These are phyloP conservation scores for Gossypium turneri DNA, from an alignment of 345 rosid species.

Conservation along the genomic window DNA sequence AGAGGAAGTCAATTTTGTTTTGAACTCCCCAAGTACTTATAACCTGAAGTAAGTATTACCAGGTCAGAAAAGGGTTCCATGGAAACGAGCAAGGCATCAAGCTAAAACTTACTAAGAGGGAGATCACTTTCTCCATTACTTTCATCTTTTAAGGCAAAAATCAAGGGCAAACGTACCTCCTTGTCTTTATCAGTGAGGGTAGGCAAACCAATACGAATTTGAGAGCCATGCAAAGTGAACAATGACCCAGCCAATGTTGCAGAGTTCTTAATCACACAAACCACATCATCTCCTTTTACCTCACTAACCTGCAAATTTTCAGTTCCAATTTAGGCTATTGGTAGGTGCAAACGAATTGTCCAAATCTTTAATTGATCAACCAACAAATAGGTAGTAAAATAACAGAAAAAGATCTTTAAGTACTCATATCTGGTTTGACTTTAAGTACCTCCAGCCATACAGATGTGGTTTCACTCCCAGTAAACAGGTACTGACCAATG, in stretches of 20 bases:
- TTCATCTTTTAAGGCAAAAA: not conserved
- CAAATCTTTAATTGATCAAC: not conserved
- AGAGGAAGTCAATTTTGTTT: constrained; percentile 94
- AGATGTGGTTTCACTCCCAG: constrained; percentile 98
- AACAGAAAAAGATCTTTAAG: not conserved
- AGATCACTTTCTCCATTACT: not conserved
- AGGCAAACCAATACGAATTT: constrained; percentile 85
- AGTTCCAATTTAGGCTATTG: constrained; percentile 15
- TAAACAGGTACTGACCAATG: constrained; percentile 88
- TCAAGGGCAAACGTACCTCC: constrained; percentile 49
- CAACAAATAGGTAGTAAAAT: not conserved
- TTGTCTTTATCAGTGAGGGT: constrained; percentile 87
- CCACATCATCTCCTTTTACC: constrained; percentile 80
- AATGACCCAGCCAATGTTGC: constrained; percentile 89
- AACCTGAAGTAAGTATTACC: constrained; percentile 43
- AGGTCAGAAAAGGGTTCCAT: constrained; percentile 2
- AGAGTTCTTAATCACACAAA: constrained; percentile 81
- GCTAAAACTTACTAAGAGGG: constrained; percentile 6
- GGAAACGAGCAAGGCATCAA: not conserved
- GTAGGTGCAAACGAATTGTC: not conserved
- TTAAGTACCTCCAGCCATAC: constrained; percentile 91
- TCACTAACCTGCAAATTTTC: constrained; percentile 60
- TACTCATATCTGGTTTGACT: not conserved
- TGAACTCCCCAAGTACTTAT: constrained; percentile 92
- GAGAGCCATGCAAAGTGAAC: constrained; percentile 88